Conservation (phyloP, 108 stramenopile species). For the Bacterosira constricta region DNA sequence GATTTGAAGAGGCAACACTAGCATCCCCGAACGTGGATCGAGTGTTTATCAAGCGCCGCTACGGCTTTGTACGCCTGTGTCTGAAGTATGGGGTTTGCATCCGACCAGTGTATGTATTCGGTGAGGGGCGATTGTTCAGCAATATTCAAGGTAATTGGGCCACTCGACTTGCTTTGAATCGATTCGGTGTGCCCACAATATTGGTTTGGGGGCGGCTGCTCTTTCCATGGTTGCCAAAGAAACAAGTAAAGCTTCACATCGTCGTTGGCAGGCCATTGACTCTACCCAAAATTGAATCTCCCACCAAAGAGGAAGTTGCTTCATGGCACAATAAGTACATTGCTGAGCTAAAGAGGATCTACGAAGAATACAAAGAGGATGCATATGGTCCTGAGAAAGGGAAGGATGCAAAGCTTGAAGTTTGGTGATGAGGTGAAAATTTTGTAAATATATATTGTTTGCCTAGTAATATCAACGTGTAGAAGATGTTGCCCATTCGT, state of each 20-base stretch:
- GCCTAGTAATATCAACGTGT: too few species aligned
- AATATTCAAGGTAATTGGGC: slow-evolving; percentile 61
- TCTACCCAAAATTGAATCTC: slow-evolving; percentile 64
- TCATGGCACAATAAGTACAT: slow-evolving; percentile 69
- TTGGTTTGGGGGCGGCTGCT: slow-evolving; percentile 51
- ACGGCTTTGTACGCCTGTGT: slow-evolving; percentile 67
- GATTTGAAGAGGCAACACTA: slow-evolving; percentile 80
- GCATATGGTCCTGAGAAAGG: slow-evolving; percentile 54
- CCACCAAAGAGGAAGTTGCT: slow-evolving; percentile 58
- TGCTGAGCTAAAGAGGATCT: slow-evolving; percentile 51
- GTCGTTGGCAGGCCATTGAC: slow-evolving; percentile 60
- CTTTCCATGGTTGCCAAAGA: slow-evolving; percentile 60
- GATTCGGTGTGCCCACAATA: slow-evolving; percentile 45
- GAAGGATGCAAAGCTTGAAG: slow-evolving; percentile 54
- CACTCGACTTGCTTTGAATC: slow-evolving; percentile 37
- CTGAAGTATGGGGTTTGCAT: slow-evolving; percentile 62
- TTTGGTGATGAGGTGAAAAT: slow-evolving; percentile 69
- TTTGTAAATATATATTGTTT: too few species aligned
- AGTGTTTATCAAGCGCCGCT: slow-evolving; percentile 61
- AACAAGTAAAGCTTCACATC: slow-evolving; percentile 46
- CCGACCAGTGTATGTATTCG: slow-evolving; percentile 72
- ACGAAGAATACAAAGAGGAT: slow-evolving; percentile 64
- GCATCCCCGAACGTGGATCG: slow-evolving; percentile 48
- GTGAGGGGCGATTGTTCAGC: slow-evolving; percentile 54
- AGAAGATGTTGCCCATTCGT: too few species aligned